Base-by-base conservation (phyloP, 2,329 filamentous ascomycete genomes). In the Epichloe uncinata region DNA sequence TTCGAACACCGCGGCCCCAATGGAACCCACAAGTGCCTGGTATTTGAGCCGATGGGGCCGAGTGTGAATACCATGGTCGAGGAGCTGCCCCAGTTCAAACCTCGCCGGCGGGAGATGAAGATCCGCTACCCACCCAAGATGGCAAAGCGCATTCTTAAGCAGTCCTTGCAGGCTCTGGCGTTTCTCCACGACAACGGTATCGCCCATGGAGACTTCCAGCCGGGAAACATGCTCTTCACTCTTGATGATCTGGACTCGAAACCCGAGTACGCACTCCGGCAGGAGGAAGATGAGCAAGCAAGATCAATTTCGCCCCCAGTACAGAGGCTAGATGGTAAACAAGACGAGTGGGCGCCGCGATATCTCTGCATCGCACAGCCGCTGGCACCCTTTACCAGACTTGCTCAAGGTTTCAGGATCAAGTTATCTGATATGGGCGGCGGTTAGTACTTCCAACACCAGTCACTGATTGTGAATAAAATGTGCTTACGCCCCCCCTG, bases 141-240 rank as follows among this genome's bases (percentile, higher is more conserved):
- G 53, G 69, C 69, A 12, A 72, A 68, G 57, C 50, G 33, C 16
- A 68, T 70, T 57, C 60, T 68, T 11, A 66, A 66, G 50, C 68
- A 71, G 56, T 58, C 60, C 48, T 53, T 72, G 33, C 52, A 61
- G 36, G 65, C 63, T 38, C 58, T 72, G 41, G 57, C 59, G 42
- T 57, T 60, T 54, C 57, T 73, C n/a, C 68, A 72, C 47, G 52
- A 63, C 38, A 60, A 63, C 35, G 60, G 62, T 18, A 63, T 72
- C 53, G 61, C 62, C 37, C 67, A 73, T 58, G 66, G 69, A 54
- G 68, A 67, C 45, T 60, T 68, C 33, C 64, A 66, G 43, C 63
- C 64, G 13, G 66, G 63, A 41, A 68, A 68, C 52, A 59, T 68
- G 51, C 62, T 69, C 42, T 67, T 68, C 48, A 36, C 56, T 41